Evolutionary conservation across 768 basidiomycete species (phyloP).

Genomic region (Boletus patriciae): DNA sequence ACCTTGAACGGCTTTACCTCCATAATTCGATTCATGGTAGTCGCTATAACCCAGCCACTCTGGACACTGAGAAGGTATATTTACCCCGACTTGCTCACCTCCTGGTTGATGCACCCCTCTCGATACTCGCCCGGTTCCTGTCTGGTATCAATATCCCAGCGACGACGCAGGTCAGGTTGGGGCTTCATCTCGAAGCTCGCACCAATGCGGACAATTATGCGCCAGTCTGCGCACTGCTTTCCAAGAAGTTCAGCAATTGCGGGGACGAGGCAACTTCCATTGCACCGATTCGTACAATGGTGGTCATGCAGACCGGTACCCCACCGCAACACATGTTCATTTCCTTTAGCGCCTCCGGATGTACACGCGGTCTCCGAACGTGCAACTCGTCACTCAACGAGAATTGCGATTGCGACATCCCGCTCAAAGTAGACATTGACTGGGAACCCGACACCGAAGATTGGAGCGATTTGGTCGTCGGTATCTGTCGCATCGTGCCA

Average conservation of each 20-base stretch:
- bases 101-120: background rate
- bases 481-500: background rate
- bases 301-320: too few species aligned
- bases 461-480: background rate
- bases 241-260: background rate
- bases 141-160: background rate
- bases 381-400: background rate
- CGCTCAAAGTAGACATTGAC: background rate
- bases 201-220: background rate
- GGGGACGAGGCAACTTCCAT: background rate
- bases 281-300: background rate
- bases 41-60: background rate
- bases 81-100: background rate
- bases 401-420: background rate
- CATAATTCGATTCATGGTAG: background rate
- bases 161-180: background rate
- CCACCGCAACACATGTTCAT: background rate
- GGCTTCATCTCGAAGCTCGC: background rate
- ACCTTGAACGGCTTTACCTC: background rate
- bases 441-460: too few species aligned
- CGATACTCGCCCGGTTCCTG: background rate
- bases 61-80: background rate
- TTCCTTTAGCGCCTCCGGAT: background rate
- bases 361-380: background rate
- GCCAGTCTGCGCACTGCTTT: background rate